Evolutionary conservation across 306 rosid genomes (phyloP).

Genomic region (Glycine soja): DNA sequence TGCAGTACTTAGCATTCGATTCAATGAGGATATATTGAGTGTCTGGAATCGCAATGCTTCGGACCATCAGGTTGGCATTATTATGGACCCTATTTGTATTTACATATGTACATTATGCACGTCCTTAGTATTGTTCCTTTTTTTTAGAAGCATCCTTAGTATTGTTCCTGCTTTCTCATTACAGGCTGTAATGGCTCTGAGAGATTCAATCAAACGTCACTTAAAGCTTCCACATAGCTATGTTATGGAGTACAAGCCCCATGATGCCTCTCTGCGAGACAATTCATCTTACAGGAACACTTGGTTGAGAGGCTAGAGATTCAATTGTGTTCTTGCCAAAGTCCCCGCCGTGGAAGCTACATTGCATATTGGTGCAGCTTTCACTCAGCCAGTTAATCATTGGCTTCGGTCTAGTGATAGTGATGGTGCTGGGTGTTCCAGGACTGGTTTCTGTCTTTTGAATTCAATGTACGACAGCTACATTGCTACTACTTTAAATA

Average conservation of each 20-base stretch:
- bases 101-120: not conserved
- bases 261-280: slow-evolving; percentile 89
- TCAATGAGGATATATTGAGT: slow-evolving; percentile 92
- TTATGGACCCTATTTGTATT: not conserved
- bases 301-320: slow-evolving; percentile 86
- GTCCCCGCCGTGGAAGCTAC: slow-evolving; percentile 16
- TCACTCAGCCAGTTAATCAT: not conserved
- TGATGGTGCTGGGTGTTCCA: not conserved
- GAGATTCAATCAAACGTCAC: slow-evolving; percentile 90
- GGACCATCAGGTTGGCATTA: slow-evolving; percentile 74
- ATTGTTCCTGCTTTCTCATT: slow-evolving; percentile 31
- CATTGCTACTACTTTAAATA: slow-evolving; percentile 17
- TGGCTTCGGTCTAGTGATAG: too few relatives aligned
- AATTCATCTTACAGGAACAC: slow-evolving; percentile 95
- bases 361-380: not conserved
- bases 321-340: not conserved
- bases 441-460: slow-evolving; percentile 40
- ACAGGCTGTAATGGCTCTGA: slow-evolving; percentile 89
- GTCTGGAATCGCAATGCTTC: slow-evolving; percentile 94
- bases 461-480: slow-evolving; percentile 32
- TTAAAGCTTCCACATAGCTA: slow-evolving; percentile 88
- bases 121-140: slow-evolving; percentile 4
- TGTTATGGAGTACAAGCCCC: slow-evolving; percentile 95
- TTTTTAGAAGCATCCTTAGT: too few relatives aligned
- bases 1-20: slow-evolving; percentile 88